Evolutionary conservation across 371 early-diverging fungal genomes (phyloP).

Genomic region (Haplosporangium sp.): DNA sequence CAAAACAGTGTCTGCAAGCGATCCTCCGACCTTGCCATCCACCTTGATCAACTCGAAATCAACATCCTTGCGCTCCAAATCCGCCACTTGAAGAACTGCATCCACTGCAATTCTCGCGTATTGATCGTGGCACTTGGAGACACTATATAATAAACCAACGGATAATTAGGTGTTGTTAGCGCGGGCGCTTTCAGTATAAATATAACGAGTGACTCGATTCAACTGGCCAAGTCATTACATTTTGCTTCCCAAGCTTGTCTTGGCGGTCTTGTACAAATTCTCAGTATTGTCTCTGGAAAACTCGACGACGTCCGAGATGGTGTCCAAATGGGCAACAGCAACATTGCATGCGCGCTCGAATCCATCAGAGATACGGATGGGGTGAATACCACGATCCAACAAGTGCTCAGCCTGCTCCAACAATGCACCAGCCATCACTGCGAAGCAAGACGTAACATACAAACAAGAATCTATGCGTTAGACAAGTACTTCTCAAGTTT

Average conservation of each 20-base stretch:
- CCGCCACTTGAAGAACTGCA: constrained; percentile 97
- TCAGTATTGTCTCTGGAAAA: constrained; percentile 85
- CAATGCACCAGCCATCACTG: constrained; percentile 98
- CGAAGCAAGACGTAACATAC: neutral
- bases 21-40: constrained; percentile 98
- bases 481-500: too few relatives aligned
- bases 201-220: neutral
- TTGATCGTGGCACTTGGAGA: constrained; percentile 96
- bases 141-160: constrained; percentile 62
- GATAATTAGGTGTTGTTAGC: neutral
- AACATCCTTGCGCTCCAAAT: constrained; percentile 98
- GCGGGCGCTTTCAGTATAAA: neutral
- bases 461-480: neutral
- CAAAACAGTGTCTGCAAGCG: constrained; percentile 91
- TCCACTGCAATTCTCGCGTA: constrained; percentile 98
- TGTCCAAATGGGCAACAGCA: constrained; percentile 92
- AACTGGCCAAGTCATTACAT: constrained; percentile 75
- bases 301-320: constrained; percentile 91
- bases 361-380: constrained; percentile 98
- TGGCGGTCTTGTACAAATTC: constrained; percentile 96
- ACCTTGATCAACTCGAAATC: constrained; percentile 99
- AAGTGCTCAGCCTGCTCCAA: constrained; percentile 97
- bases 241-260: constrained; percentile 98
- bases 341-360: constrained; percentile 97
- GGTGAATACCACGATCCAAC: constrained; percentile 98